These are phyloP conservation scores for Crinitomyces ghanaensis DNA, from an alignment of 805 yeast genomes.

Conservation along the genomic window DNA sequence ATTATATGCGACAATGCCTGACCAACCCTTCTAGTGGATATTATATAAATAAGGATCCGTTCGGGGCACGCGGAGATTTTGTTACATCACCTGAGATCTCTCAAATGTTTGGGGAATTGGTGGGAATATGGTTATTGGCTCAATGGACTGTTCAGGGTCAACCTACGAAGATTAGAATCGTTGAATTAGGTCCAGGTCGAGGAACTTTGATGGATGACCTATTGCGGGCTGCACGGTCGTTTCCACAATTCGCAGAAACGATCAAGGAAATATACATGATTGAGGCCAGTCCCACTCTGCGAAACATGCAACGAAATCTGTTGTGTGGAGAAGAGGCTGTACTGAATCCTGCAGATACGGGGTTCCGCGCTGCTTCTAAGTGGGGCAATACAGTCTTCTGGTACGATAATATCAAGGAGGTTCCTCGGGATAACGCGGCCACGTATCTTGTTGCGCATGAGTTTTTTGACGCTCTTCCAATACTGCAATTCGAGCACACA, in stretches of 20 bases:
- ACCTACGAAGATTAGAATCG: conserved; percentile 39
- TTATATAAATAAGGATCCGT: conserved; percentile 66
- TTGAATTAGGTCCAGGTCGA: conserved; percentile 79
- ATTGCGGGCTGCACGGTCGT: conserved; percentile 27
- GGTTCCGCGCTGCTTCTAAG: conserved; percentile 30
- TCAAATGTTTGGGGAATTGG: conserved; percentile 75
- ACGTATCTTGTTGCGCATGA: conserved; percentile 74
- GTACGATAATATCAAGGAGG: conserved; percentile 22
- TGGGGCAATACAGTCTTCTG: conserved; percentile 41
- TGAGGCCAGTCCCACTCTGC: conserved; percentile 60
- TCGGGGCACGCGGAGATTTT: conserved; percentile 62
- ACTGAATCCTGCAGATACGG: conserved; percentile 22
- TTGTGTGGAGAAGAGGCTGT: conserved; percentile 31
- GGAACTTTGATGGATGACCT: conserved; percentile 70
- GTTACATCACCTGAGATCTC: conserved; percentile 81
- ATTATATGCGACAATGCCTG: conserved; percentile 72
- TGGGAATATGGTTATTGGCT: conserved; percentile 53
- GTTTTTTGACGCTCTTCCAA: conserved; percentile 78
- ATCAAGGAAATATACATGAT: conserved; percentile 38
- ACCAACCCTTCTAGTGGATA: conserved; percentile 71
- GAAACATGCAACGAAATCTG: conserved; percentile 39
- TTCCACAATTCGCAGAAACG: conserved; percentile 26
- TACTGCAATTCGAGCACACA: conserved; percentile 49
- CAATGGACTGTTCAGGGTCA: conserved; percentile 47
- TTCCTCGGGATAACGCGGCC: conserved; percentile 29